Base-by-base conservation (phyloP, 78 protist species). In the Dictyostelium firmibasis region DNA sequence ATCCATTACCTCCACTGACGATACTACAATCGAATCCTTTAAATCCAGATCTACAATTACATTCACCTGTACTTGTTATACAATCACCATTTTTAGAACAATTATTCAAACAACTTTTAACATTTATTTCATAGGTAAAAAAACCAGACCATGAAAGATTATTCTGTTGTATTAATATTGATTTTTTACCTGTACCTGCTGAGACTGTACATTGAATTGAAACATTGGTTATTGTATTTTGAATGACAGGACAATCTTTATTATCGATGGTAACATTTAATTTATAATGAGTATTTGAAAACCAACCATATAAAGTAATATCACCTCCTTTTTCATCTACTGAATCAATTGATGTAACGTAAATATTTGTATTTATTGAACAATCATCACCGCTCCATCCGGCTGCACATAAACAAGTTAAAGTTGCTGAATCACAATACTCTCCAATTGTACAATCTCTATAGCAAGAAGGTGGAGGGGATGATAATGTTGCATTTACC, bases 381-480 rank as follows among this genome's bases (percentile, higher is more conserved):
- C 76, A 67, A 67, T 67, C 76, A 8, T 67, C 76, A 67, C 76
- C 76, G 11, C 33, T 25, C 76, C 76, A 67, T n/a, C 76, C 76
- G 9, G 25, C 18, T 29, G 18, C 14, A 11, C 76, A 67, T 2
- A 67, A 6, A 27, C 76, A 67, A 27, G 11, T 67, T 5, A 11
- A 16, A 9, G 76, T 7, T 11, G 2, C 11, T 27, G 29, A 3
- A 67, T 67, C 36, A 29, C 76, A 67, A 67, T 27, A 67, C 29
- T 67, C 76, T 11, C 36, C 36, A 67, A 27, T 27, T 7, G 36
- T 67, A 27, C 76, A 67, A 2, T 67, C 36, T 10, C 76, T n/a
- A 27, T 25, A 67, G 11, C 76, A 67, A 10, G 4, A 3, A 6
- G 76, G 76, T 9, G 76, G 76, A n/a, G 25, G 20, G 25, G 0